These are phyloP conservation scores for Nitzschia sp. DNA, from an alignment of 108 stramenopile species.

Conservation along the genomic window DNA sequence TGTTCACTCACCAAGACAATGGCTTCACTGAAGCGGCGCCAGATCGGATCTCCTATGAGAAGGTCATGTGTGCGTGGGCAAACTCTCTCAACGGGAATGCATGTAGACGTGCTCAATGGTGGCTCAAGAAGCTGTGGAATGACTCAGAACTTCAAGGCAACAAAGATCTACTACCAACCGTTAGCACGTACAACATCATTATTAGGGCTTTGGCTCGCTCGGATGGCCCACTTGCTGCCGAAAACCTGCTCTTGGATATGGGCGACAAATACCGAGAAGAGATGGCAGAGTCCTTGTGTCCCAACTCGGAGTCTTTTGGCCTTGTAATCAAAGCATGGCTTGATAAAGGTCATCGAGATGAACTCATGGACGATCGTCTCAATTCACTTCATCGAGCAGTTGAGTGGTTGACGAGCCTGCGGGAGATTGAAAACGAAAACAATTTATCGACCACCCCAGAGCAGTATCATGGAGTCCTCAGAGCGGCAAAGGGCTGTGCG, in stretches of 20 bases:
- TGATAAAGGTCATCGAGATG: slow-evolving; percentile 30
- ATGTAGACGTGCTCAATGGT: slow-evolving; percentile 63
- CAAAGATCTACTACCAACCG: slow-evolving; percentile 42
- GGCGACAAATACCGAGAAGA: slow-evolving; percentile 37
- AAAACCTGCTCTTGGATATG: slow-evolving; percentile 68
- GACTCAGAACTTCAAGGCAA: slow-evolving; percentile 27
- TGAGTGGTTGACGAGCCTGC: slow-evolving; percentile 58
- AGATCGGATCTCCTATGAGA: slow-evolving; percentile 61
- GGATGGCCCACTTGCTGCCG: slow-evolving; percentile 52
- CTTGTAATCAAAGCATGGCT: slow-evolving; percentile 79
- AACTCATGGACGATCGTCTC: slow-evolving; percentile 27
- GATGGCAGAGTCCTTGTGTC: slow-evolving; percentile 23
- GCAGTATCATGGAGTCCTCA: slow-evolving; percentile 45
- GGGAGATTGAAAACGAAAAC: slow-evolving; percentile 45
- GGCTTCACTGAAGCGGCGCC: slow-evolving; percentile 41
- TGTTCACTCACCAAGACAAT: slow-evolving; percentile 46
- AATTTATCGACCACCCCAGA: slow-evolving; percentile 46
- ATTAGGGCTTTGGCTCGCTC: slow-evolving; percentile 48
- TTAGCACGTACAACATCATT: slow-evolving; percentile 62
- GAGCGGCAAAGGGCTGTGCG: slow-evolving; percentile 34
- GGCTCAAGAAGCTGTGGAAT: slow-evolving; percentile 67
- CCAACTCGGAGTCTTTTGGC: slow-evolving; percentile 70
- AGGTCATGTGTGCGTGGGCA: slow-evolving; percentile 73
- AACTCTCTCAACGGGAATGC: slow-evolving; percentile 48
- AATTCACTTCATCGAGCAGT: slow-evolving; percentile 48